phyloP scores from a whole-genome alignment of 1,139 yeast genomes.

The Kodamaea anthophila region DNA sequence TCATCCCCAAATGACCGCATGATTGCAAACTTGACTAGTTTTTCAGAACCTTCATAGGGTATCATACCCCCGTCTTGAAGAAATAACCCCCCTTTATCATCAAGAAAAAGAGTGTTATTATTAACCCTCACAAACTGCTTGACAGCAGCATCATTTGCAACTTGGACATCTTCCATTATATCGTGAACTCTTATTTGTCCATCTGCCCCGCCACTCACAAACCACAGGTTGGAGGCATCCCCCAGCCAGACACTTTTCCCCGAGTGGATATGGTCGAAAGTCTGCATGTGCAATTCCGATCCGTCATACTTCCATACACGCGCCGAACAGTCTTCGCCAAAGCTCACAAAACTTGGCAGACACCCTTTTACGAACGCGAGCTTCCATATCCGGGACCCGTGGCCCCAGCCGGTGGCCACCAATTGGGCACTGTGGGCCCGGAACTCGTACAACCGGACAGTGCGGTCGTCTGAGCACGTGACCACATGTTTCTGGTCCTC shows the following conservation, averaged over 20 bases:
- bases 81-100: not conserved
- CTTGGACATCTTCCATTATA: conserved; percentile 26
- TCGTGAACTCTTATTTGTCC: conserved; percentile 69
- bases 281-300: conserved; percentile 21
- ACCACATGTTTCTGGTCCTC: conserved; percentile 48
- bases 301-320: conserved; percentile 60
- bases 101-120: not conserved
- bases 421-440: conserved; percentile 20
- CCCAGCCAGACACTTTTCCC: conserved; percentile 90
- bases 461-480: conserved; percentile 91
- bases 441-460: conserved; percentile 71
- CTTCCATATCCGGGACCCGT: conserved; percentile 89
- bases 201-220: conserved; percentile 84
- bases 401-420: conserved; percentile 91
- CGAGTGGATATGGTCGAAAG: conserved; percentile 58
- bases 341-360: conserved; percentile 46
- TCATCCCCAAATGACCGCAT: conserved; percentile 43
- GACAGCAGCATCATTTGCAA: conserved; percentile 9
- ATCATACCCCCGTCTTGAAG: too few relatives aligned
- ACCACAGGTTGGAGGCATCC: conserved; percentile 39
- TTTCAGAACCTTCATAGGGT: conserved; percentile 1
- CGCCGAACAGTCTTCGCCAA: conserved; percentile 88
- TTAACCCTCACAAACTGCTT: conserved; percentile 3
- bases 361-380: conserved; percentile 42
- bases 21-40: conserved; percentile 37